These are phyloP conservation scores for Macrotyloma uniflorum DNA, from an alignment of 306 rosid genomes.

Conservation along the genomic window DNA sequence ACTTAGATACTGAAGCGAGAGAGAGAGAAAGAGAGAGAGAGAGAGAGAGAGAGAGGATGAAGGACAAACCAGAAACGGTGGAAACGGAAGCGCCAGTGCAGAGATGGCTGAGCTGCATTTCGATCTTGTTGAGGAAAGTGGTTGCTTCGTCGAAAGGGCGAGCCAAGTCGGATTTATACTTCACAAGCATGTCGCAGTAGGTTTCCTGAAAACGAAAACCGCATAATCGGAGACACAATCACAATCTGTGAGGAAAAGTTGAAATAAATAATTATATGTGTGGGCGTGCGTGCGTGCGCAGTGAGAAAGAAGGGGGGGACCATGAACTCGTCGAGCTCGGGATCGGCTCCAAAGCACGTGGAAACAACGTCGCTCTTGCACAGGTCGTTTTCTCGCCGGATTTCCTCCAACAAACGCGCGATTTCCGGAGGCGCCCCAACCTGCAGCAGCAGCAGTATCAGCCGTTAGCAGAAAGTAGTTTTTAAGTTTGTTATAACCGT, in stretches of 20 bases:
- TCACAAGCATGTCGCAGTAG: constrained; percentile 80
- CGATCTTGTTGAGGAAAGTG: constrained; percentile 84
- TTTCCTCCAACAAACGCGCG: constrained; percentile 74
- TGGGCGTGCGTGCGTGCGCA: not conserved
- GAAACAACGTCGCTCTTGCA: constrained; percentile 61
- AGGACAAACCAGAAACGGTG: constrained; percentile 70
- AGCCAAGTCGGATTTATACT: constrained; percentile 83
- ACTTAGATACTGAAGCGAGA: not conserved
- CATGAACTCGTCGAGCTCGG: constrained; percentile 99
- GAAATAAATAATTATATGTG: not conserved
- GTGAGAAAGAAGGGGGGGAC: constrained; percentile 34
- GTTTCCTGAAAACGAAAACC: constrained; percentile 60
- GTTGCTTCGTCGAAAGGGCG: constrained; percentile 95
- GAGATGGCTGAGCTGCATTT: constrained; percentile 76
- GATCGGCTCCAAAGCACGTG: constrained; percentile 97
- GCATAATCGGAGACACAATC: constrained; percentile 26
- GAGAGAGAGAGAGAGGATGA: not conserved
- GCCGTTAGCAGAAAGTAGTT: not conserved
- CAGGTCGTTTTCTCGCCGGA: constrained; percentile 71
- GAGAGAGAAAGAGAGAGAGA: no score
- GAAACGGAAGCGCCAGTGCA: constrained; percentile 61
- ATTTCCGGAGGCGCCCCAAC: constrained; percentile 98
- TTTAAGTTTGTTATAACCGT: constrained; percentile 26
- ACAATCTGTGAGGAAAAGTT: constrained; percentile 36
- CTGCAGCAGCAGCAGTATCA: constrained; percentile 36